These are phyloP conservation scores for Cochlearia excelsa DNA, from an alignment of 345 rosid genomes.

Conservation along the genomic window DNA sequence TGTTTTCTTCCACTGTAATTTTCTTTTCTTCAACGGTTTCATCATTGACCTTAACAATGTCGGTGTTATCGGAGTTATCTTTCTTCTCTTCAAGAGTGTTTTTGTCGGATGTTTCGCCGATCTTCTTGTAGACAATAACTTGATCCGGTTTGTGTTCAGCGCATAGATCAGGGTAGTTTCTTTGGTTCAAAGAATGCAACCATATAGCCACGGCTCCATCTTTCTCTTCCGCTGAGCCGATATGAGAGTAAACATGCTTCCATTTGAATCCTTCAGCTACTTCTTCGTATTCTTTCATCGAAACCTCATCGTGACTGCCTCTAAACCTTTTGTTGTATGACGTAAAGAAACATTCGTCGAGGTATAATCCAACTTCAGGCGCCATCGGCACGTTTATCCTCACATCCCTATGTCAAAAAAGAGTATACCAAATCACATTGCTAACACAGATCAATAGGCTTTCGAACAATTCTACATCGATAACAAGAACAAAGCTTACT, in stretches of 20 bases:
- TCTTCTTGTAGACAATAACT: constrained; percentile 37
- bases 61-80: constrained; percentile 7
- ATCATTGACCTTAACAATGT: constrained; percentile 16
- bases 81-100: constrained; percentile 20
- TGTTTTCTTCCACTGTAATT: too few species aligned
- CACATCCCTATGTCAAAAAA: constrained; percentile 48
- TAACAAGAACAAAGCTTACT: constrained; percentile 42
- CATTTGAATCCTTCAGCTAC: constrained; percentile 77
- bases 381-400: constrained; percentile 77
- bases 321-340: constrained; percentile 83
- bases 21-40: constrained; percentile 17
- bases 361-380: constrained; percentile 94
- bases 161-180: constrained; percentile 74
- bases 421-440: not conserved
- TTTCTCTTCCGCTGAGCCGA: constrained; percentile 72
- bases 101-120: constrained; percentile 18
- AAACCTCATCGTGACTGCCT: constrained; percentile 78
- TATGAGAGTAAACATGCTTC: constrained; percentile 79
- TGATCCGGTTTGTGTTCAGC: constrained; percentile 26
- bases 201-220: constrained; percentile 81
- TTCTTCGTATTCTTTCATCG: constrained; percentile 69
- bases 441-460: not conserved
- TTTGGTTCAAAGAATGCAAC: constrained; percentile 87
- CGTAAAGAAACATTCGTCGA: constrained; percentile 86
- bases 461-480: constrained; percentile 3